Evolutionary conservation across 163 green algal species (phyloP).

Genomic region (Scenedesmus sp.): DNA sequence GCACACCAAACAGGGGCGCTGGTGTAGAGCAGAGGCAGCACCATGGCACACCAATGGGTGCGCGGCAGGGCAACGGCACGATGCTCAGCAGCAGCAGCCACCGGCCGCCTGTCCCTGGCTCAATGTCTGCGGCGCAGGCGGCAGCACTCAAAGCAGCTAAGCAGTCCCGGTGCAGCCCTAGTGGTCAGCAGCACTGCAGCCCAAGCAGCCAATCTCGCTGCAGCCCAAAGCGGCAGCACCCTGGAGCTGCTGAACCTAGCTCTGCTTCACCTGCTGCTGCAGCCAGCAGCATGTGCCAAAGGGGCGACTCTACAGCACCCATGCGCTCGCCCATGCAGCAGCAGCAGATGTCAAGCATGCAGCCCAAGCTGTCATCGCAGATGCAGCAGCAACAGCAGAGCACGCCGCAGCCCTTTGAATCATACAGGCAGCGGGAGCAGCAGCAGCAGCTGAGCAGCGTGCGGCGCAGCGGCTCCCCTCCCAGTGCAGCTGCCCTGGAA

Average conservation of each 20-base stretch:
- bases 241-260: neutral
- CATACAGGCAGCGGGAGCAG: constrained; percentile 10
- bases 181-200: constrained; percentile 9
- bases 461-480: neutral
- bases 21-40: constrained; percentile 3
- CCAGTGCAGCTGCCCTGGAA: constrained; percentile 18
- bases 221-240: constrained; percentile 18
- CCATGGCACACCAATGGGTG: neutral
- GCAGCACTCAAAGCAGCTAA: constrained; percentile 23
- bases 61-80: constrained; percentile 1
- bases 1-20: neutral
- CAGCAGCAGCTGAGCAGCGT: constrained; percentile 38
- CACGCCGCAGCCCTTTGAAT: constrained; percentile 17
- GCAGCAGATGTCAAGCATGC: neutral
- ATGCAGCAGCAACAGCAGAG: constrained; percentile 38
- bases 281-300: neutral
- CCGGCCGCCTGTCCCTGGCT: neutral
- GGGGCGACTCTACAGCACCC: constrained; percentile 2
- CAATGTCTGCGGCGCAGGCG: constrained; percentile 15
- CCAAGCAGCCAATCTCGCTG: neutral
- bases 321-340: constrained; percentile 10
- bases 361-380: constrained; percentile 29
- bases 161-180: constrained; percentile 26
- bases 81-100: neutral
- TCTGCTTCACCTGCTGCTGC: neutral